Evolutionary conservation across 1,284 basidiomycete genomes (phyloP), one percentile per base, ranked within the genome.

Genomic region (Schizophyllum amplum): DNA sequence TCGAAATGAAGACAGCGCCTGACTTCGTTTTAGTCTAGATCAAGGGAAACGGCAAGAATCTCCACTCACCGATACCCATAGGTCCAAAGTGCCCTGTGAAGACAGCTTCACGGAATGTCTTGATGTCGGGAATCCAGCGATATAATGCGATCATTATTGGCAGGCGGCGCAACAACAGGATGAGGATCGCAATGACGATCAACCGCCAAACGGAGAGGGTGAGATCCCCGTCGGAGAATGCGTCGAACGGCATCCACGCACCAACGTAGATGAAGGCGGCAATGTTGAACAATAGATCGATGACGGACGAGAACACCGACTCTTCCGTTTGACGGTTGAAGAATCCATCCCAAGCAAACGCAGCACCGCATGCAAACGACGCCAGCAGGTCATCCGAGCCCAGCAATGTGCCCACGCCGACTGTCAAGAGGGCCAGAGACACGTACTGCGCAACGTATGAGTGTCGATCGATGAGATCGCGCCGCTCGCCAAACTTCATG

Each of bases 321-420:
- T 95, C 92, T 69, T 97, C 95, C 1, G 95, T 99, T 64, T 97
- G 94, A 63, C 87, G 84, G 73, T 95, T 95, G 78, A 98, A 98
- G 78, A 97, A 98, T 61, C 95, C 92, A 65, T 99, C 96, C 96
- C 96, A 99, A 0, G 95, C 97, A 68, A 98, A 99, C 1, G 94
- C 94, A 3, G 91, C 88, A 22, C 97, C 97, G 66, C 95, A 98
- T 1, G 89, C 87, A 69, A 99, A 99, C 0, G 96, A 90, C 11
- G 95, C 91, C 7, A 98, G 79, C 13, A 98, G 81, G 71, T 98
- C 94, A 72, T 98, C 94, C 20, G 91, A 90, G n/a, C 94, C 94
- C 23, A 96, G 79, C 15, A 97, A 77, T 0, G 87, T 89, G 55
- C 87, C 89, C 42, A 90, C 79, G 26, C 94, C 94, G 58, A 93